Evolutionary conservation across 305 asterid species (phyloP), one percentile per base, ranked within the genome.

Genomic region (Fraxinus sp.): DNA sequence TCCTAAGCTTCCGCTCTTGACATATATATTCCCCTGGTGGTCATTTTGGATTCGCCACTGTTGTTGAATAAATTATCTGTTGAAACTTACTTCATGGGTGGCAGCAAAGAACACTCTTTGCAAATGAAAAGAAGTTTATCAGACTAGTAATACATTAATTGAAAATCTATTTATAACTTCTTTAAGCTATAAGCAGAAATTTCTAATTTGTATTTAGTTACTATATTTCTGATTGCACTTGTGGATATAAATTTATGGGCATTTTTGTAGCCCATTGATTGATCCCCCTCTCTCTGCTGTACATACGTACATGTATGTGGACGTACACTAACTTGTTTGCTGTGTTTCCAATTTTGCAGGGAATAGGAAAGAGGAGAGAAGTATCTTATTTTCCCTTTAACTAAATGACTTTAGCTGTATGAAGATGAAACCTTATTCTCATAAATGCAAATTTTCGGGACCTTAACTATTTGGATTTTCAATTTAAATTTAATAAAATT

Each of bases 201-300:
- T 64, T 64, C 37, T 68, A 30, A 10, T 68, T 26, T 26, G 37
- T 28, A 3, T 10, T 68, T 68, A 10, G 7, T 28, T 24, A 68
- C 74, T 26, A 26, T 68, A 30, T 68, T 26, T 66, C 74, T 66
- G 35, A 5, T 28, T 28, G 20, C 37, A 68, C 74, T 28, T 2
- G 75, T 64, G n/a, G 35, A 64, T 64, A 64, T 64, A 24, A 24
- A 64, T 64, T 64, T 52, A 52, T 64, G 28, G 75, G 76, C 76
- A 13, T 32, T 71, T 70, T 71, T 32, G 64, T 55, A 71, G 18
- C 76, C 39, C 76, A 71, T 32, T 24, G 73, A 64, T 71, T 71
- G 24, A 55, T 6, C 24, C 8, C 76, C n/a, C 76, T 26, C 36
- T 26, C 37, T 26, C 74, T 20, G 26, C 68, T 18, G 13, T 64